These are phyloP conservation scores for Decorospora gaudefroyi DNA, from an alignment of 2,329 filamentous ascomycete genomes.

Conservation along the genomic window DNA sequence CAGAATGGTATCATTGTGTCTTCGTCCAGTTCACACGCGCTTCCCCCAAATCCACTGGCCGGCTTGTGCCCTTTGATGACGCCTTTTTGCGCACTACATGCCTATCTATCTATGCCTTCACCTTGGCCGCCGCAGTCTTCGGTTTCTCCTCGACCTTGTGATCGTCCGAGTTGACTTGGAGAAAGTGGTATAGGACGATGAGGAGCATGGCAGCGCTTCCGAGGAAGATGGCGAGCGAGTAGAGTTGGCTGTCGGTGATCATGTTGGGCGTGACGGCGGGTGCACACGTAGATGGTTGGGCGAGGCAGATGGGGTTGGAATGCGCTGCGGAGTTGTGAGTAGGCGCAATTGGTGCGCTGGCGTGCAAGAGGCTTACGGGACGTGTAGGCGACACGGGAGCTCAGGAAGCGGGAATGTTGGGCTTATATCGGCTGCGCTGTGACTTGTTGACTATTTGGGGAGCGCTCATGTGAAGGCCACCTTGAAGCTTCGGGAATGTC, in stretches of 20 bases:
- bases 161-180: constrained; percentile 86
- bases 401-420: constrained; percentile 12
- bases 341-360: neutral
- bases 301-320: constrained; percentile 8
- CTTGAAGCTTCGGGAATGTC: constrained; percentile 31
- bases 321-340: constrained; percentile 26
- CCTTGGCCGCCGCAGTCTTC: constrained; percentile 35
- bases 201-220: constrained; percentile 87
- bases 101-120: constrained; percentile 24
- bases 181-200: constrained; percentile 93
- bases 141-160: constrained; percentile 37
- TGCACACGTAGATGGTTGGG: constrained; percentile 16
- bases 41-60: neutral
- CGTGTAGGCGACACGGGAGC: neutral
- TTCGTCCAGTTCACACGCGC: neutral
- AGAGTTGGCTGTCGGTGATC: constrained; percentile 93
- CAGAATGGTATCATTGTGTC: neutral
- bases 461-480: constrained; percentile 29
- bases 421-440: constrained; percentile 6
- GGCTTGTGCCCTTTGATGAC: neutral
- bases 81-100: neutral
- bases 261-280: constrained; percentile 61
- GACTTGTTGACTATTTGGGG: constrained; percentile 10
- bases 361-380: constrained; percentile 6
- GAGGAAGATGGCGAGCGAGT: constrained; percentile 89